These are phyloP conservation scores for Vitis labrusca DNA, from an alignment of 164 flowering plant genomes.

Conservation along the genomic window DNA sequence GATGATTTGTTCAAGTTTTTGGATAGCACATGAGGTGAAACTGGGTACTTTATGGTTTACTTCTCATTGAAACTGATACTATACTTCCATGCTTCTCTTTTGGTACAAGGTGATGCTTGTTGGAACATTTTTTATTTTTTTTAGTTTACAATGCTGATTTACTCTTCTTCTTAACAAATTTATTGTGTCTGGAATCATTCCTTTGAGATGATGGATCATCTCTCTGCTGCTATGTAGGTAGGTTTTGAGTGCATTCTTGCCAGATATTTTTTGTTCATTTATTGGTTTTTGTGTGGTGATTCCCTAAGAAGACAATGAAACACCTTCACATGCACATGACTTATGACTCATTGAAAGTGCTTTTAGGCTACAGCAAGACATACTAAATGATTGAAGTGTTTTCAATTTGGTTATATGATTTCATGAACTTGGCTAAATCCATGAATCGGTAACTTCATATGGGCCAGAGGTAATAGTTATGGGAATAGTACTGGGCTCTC, in stretches of 20 bases:
- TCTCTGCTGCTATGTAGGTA: not conserved
- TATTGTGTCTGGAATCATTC: not conserved
- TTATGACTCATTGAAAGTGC: not conserved
- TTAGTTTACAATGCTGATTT: not conserved
- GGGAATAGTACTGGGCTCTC: not conserved
- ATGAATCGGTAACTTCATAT: not conserved
- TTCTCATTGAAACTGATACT: not conserved
- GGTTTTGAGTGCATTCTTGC: not conserved
- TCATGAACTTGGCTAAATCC: too few species aligned
- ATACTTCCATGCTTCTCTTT: not conserved
- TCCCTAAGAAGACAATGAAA: not conserved
- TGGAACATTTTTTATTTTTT: not conserved
- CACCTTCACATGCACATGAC: not conserved
- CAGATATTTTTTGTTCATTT: not conserved
- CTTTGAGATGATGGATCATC: not conserved
- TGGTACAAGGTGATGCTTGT: not conserved
- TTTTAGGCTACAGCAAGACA: too few species aligned
- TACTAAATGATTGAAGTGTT: too few species aligned
- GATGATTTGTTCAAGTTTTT: not conserved
- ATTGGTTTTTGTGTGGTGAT: not conserved
- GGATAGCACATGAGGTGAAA: not conserved
- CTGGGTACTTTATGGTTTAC: not conserved
- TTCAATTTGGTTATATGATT: too few species aligned
- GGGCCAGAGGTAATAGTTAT: not conserved
- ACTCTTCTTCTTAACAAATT: not conserved